These are phyloP conservation scores for Lippia alba DNA, from an alignment of 305 asterid species.

Conservation along the genomic window DNA sequence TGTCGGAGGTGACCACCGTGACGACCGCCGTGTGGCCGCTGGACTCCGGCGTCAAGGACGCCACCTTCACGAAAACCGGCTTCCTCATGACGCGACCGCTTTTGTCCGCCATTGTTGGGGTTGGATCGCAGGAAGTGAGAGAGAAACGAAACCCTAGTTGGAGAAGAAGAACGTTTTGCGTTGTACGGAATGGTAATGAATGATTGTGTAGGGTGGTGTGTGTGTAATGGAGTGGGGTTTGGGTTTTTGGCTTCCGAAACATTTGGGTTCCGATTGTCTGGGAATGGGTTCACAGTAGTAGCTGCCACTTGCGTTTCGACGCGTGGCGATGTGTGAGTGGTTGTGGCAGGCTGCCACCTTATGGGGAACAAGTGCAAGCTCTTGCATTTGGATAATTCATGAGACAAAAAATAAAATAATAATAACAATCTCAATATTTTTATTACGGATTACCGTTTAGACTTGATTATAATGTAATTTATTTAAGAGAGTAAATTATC, in stretches of 20 bases:
- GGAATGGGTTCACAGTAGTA: slow-evolving; percentile 32
- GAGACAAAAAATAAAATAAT: too few relatives aligned
- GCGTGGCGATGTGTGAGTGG: slow-evolving; percentile 17
- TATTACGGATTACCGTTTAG: too few relatives aligned
- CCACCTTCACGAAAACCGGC: slow-evolving; percentile 70
- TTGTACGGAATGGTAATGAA: not conserved
- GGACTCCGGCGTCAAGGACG: slow-evolving; percentile 60
- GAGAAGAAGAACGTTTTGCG: slow-evolving; percentile 21
- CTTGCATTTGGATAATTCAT: too few relatives aligned
- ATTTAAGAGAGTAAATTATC: too few relatives aligned
- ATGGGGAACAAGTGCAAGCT: too few relatives aligned
- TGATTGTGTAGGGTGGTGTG: slow-evolving; percentile 1
- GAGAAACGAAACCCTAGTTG: slow-evolving; percentile 31
- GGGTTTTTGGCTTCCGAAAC: not conserved
- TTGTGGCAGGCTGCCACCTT: not conserved
- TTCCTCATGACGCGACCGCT: slow-evolving; percentile 48
- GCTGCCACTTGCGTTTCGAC: slow-evolving; percentile 24
- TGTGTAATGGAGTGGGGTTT: not conserved
- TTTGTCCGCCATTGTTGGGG: slow-evolving; percentile 43
- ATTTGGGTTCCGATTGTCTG: slow-evolving; percentile 41
- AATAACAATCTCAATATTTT: too few relatives aligned
- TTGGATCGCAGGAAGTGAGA: not conserved
- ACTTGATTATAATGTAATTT: too few relatives aligned
- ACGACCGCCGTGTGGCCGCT: slow-evolving; percentile 62
- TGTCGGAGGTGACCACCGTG: slow-evolving; percentile 52